These are phyloP conservation scores for Venturia aucupariae DNA, from an alignment of 2,329 filamentous ascomycete species.

Conservation along the genomic window DNA sequence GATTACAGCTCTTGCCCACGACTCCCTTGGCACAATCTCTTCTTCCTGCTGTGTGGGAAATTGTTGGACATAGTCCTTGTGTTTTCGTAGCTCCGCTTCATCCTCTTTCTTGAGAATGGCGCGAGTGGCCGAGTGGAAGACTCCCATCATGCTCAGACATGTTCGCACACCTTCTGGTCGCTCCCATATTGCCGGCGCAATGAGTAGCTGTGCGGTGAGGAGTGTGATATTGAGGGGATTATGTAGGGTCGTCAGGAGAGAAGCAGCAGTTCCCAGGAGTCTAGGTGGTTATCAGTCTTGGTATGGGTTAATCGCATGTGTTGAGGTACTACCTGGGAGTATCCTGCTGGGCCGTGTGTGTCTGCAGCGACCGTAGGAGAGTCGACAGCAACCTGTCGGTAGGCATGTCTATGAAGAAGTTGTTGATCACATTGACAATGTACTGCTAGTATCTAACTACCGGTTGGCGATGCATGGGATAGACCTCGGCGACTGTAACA, in stretches of 20 bases:
- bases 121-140: slow-evolving; percentile 60
- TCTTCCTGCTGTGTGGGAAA: slow-evolving; percentile 18
- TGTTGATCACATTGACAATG: not conserved
- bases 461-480: not conserved
- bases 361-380: slow-evolving; percentile 55
- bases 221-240: slow-evolving; percentile 69
- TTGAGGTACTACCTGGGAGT: slow-evolving; percentile 46
- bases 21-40: slow-evolving; percentile 38
- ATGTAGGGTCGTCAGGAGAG: slow-evolving; percentile 58
- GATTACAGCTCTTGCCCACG: slow-evolving; percentile 51
- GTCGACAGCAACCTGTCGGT: slow-evolving; percentile 58
- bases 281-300: slow-evolving; percentile 16
- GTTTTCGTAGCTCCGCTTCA: slow-evolving; percentile 16
- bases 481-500: not conserved
- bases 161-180: slow-evolving; percentile 52
- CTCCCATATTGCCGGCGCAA: slow-evolving; percentile 57
- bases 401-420: slow-evolving; percentile 42
- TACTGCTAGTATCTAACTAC: no score
- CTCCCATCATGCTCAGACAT: slow-evolving; percentile 57
- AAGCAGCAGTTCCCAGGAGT: slow-evolving; percentile 52
- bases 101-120: slow-evolving; percentile 22
- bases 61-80: not conserved
- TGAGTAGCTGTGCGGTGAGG: slow-evolving; percentile 62
- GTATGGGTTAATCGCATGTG: slow-evolving; percentile 2
- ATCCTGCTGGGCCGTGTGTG: slow-evolving; percentile 49